A percentile compares a stretch with the other conserved stretches of the same genome.
Conservation (phyloP, 2,329 filamentous ascomycete genomes). For the Chrysoporthe deuterocubensis region DNA sequence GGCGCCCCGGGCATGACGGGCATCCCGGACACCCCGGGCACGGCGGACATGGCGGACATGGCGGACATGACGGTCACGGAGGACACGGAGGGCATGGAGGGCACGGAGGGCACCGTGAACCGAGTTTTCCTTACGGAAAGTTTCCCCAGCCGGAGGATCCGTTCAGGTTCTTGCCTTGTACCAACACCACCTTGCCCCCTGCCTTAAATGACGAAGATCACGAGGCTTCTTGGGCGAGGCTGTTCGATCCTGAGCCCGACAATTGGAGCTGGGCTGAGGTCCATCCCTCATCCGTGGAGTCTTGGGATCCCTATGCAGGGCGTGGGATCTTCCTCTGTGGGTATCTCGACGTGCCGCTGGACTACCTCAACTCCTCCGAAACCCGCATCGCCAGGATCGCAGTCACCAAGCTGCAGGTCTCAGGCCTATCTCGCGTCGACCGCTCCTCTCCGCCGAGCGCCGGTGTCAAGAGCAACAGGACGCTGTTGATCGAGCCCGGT, state of each 20-base stretch:
- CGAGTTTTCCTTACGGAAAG: slow-evolving; percentile 38
- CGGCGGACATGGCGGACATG: too few species aligned
- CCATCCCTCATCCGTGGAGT: slow-evolving; percentile 15
- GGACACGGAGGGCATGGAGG: too few species aligned
- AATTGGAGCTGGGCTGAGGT: slow-evolving; percentile 52
- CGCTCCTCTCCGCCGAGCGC: slow-evolving; percentile 18
- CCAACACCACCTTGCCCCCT: slow-evolving; percentile 45
- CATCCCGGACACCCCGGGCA: too few species aligned
- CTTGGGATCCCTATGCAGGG: slow-evolving; percentile 40
- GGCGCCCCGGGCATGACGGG: too few species aligned
- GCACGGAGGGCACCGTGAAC: background rate
- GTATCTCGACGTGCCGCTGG: slow-evolving; percentile 52
- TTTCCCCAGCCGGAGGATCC: slow-evolving; percentile 49
- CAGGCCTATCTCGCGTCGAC: slow-evolving; percentile 43
- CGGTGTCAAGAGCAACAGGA: slow-evolving; percentile 48
- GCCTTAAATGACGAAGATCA: slow-evolving; percentile 45
- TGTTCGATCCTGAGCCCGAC: slow-evolving; percentile 48
- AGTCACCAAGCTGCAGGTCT: slow-evolving; percentile 54
- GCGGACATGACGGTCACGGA: too few species aligned
- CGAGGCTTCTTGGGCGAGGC: slow-evolving; percentile 43
- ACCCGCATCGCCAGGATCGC: slow-evolving; percentile 49
- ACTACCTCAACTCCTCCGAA: slow-evolving; percentile 51
- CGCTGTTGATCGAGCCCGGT: slow-evolving; percentile 55
- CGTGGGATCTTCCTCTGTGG: slow-evolving; percentile 53
- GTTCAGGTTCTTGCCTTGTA: slow-evolving; percentile 54